These are phyloP conservation scores for Nicotiana otophora DNA, from an alignment of 257 asterid species.

Conservation along the genomic window DNA sequence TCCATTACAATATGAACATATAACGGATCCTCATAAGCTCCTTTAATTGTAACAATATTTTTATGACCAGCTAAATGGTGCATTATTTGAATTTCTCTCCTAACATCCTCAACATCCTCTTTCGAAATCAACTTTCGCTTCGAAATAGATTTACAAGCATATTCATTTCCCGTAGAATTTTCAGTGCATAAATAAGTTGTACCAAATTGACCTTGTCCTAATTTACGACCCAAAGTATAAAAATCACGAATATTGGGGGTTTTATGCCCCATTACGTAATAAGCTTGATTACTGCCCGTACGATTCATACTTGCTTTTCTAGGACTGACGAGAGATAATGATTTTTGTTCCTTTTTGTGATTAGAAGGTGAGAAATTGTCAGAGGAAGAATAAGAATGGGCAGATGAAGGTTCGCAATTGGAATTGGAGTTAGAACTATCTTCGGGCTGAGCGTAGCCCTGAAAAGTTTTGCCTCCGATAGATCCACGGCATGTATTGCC, in stretches of 20 bases:
- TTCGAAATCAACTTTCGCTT: constrained; percentile 11
- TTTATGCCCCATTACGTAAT: constrained; percentile 3
- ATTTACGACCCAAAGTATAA: constrained; percentile 8
- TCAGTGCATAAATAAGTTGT: constrained; percentile 8
- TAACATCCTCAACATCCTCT: constrained; percentile 13
- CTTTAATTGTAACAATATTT: constrained; percentile 11
- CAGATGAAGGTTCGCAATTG: not conserved
- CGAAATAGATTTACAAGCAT: constrained; percentile 14
- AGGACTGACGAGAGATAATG: not conserved
- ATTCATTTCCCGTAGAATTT: not conserved
- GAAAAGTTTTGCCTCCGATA: constrained; percentile 6
- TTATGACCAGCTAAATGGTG: constrained; percentile 17
- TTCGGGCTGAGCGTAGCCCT: not conserved
- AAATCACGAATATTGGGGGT: not conserved
- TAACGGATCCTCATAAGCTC: constrained; percentile 13
- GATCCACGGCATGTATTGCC: constrained; percentile 15
- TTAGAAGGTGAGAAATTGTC: not conserved
- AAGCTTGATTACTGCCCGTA: not conserved
- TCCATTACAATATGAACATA: constrained; percentile 18
- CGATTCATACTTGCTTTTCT: not conserved
- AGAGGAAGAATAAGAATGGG: not conserved
- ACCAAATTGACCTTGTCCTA: constrained; percentile 18
- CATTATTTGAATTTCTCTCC: constrained; percentile 21
- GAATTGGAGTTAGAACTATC: constrained; percentile 5
- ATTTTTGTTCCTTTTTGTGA: not conserved